Conservation (phyloP, 306 rosid species). For the Ammopiptanthus mongolicus region DNA sequence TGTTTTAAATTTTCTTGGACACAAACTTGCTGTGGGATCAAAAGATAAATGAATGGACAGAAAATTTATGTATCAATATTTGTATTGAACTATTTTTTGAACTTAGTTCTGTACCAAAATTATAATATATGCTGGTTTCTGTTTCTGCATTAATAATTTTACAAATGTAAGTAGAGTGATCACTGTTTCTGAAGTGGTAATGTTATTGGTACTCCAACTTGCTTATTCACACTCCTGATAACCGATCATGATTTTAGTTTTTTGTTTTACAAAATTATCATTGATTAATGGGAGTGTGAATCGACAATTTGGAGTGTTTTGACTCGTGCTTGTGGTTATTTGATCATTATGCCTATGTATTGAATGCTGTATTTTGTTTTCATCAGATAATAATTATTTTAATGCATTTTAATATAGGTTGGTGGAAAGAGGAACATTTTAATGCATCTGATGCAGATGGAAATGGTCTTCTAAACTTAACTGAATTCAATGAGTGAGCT, state of each 20-base stretch:
- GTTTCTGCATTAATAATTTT: not conserved
- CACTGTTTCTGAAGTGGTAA: not conserved
- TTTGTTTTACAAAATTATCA: too few relatives aligned
- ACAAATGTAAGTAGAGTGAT: not conserved
- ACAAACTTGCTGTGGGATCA: not conserved
- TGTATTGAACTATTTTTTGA: not conserved
- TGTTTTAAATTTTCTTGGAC: too few relatives aligned
- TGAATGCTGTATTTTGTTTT: conserved; percentile 21
- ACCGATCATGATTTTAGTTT: too few relatives aligned
- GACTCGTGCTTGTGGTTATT: not conserved
- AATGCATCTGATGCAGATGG: conserved; percentile 87
- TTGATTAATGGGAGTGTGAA: too few relatives aligned
- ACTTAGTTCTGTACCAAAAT: too few relatives aligned
- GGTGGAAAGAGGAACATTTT: conserved; percentile 96
- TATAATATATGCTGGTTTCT: not conserved
- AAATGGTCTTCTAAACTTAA: conserved; percentile 71
- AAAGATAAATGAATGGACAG: not conserved
- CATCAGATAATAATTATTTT: conserved; percentile 57
- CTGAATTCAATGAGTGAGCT: conserved; percentile 93
- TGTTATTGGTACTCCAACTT: too few relatives aligned
- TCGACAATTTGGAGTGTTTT: not conserved
- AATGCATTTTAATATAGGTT: conserved; percentile 95
- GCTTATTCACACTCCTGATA: too few relatives aligned
- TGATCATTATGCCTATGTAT: not conserved
- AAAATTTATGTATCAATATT: not conserved